Conservation (phyloP, 352 stramenopile genomes). For the Globisporangium radiosum region DNA sequence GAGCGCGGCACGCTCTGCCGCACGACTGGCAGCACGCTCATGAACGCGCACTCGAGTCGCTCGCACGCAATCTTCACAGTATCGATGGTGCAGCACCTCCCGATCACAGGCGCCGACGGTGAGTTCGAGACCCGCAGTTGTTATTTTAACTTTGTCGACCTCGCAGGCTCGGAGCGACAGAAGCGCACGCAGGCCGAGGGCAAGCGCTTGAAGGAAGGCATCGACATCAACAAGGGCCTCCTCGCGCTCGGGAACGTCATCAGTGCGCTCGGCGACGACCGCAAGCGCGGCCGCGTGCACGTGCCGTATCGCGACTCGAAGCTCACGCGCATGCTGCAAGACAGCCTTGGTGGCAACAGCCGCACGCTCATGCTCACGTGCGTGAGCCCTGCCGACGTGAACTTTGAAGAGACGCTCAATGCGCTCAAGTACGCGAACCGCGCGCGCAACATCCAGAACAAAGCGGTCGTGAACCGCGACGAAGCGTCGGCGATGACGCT, state of each 20-base stretch:
- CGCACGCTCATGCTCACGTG: constrained; percentile 91
- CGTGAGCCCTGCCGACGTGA: constrained; percentile 87
- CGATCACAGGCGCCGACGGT: constrained; percentile 30
- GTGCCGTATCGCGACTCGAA: constrained; percentile 94
- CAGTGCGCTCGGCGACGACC: constrained; percentile 91
- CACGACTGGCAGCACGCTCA: constrained; percentile 84
- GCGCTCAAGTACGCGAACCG: constrained; percentile 91
- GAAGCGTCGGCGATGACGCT: constrained; percentile 65
- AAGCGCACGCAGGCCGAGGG: constrained; percentile 94
- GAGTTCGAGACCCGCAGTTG: constrained; percentile 77
- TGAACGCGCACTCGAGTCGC: constrained; percentile 90
- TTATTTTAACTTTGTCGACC: constrained; percentile 91
- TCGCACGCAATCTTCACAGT: constrained; percentile 91
- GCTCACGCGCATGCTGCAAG: constrained; percentile 91
- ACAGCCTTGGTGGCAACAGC: constrained; percentile 89
- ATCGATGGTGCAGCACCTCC: constrained; percentile 73
- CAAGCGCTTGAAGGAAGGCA: constrained; percentile 92
- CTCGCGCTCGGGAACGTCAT: constrained; percentile 97
- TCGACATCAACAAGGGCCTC: constrained; percentile 98
- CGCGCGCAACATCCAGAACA: constrained; percentile 88
- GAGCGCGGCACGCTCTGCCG: constrained; percentile 80
- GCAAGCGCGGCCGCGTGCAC: constrained; percentile 87
- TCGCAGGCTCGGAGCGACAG: constrained; percentile 89
- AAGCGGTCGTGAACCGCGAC: constrained; percentile 82
- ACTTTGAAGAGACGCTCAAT: constrained; percentile 90